Evolutionary conservation across 257 asterid species (phyloP).

Genomic region (Scutellaria galericulata): DNA sequence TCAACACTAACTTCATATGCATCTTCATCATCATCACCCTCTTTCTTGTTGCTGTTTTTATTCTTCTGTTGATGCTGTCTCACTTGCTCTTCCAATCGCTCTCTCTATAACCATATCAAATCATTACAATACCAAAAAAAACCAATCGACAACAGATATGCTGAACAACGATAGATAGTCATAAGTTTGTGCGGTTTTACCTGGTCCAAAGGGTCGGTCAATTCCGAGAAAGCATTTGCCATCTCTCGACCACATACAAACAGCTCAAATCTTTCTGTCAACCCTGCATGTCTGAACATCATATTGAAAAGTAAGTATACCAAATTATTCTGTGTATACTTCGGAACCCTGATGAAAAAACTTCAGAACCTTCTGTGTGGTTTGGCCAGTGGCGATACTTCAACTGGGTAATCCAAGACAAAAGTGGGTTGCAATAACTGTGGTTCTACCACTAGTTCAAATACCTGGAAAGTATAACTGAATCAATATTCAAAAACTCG

Average conservation of each 20-base stretch:
- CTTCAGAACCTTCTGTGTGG: slow-evolving; percentile 84
- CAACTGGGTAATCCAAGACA: slow-evolving; percentile 95
- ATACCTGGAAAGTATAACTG: slow-evolving; percentile 57
- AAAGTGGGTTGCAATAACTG: slow-evolving; percentile 88
- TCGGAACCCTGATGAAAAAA: neutral
- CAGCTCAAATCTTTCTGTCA: slow-evolving; percentile 97
- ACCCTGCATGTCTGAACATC: slow-evolving; percentile 66
- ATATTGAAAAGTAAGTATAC: neutral
- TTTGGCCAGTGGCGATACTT: slow-evolving; percentile 96
- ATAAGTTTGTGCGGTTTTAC: slow-evolving; percentile 36
- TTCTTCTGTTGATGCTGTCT: slow-evolving; percentile 79
- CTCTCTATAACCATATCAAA: slow-evolving; percentile 59
- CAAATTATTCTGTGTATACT: too few relatives aligned
- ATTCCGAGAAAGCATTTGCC: slow-evolving; percentile 94
- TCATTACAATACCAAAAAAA: neutral
- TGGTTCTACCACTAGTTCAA: slow-evolving; percentile 84
- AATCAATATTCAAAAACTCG: slow-evolving; percentile 23
- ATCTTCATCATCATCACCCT: slow-evolving; percentile 51
- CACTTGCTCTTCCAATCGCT: slow-evolving; percentile 93
- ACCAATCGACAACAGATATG: neutral
- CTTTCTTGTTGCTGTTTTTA: slow-evolving; percentile 34
- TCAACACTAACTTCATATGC: slow-evolving; percentile 83
- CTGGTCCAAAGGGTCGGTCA: slow-evolving; percentile 97
- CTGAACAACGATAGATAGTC: neutral
- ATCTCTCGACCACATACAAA: slow-evolving; percentile 93